Evolutionary conservation across 306 rosid species (phyloP).

Genomic region (Psophocarpus tetragonolobus): DNA sequence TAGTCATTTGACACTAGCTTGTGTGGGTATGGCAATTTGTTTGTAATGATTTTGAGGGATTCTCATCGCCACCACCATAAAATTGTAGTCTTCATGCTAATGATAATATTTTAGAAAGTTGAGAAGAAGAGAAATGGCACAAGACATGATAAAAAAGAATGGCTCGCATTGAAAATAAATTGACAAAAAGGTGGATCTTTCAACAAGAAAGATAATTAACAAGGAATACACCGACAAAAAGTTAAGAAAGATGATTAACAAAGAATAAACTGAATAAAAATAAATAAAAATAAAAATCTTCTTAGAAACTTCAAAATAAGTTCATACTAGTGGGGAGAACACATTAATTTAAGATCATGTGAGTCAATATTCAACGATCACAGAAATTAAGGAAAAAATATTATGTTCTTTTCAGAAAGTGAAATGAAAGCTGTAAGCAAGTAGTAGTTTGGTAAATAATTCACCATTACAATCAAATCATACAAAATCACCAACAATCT

Average conservation of each 20-base stretch:
- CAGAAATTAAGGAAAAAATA: neutral
- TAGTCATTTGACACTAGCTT: neutral
- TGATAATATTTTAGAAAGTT: neutral
- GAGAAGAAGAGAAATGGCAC: neutral
- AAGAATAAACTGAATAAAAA: too few species aligned
- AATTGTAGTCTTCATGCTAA: neutral
- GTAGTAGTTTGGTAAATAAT: slow-evolving; percentile 13
- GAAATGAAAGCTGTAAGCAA: neutral
- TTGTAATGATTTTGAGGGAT: neutral
- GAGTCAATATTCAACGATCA: slow-evolving; percentile 5
- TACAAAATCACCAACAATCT: slow-evolving; percentile 5
- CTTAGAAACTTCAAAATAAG: slow-evolving; percentile 2
- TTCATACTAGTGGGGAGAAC: slow-evolving; percentile 4
- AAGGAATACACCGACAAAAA: neutral
- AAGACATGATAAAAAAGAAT: neutral
- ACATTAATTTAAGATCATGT: neutral
- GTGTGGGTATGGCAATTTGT: neutral
- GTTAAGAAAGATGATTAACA: neutral
- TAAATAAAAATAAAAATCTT: too few species aligned
- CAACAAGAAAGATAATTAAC: neutral
- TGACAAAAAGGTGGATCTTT: neutral
- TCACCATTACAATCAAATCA: slow-evolving; percentile 18
- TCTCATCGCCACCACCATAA: neutral
- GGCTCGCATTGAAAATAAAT: neutral
- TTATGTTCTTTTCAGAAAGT: neutral